A percentile compares a stretch with the other conserved stretches of the same genome.
Conservation (phyloP, 139 green algal genomes). For the Auxenochlorella pyrenoidosa region DNA sequence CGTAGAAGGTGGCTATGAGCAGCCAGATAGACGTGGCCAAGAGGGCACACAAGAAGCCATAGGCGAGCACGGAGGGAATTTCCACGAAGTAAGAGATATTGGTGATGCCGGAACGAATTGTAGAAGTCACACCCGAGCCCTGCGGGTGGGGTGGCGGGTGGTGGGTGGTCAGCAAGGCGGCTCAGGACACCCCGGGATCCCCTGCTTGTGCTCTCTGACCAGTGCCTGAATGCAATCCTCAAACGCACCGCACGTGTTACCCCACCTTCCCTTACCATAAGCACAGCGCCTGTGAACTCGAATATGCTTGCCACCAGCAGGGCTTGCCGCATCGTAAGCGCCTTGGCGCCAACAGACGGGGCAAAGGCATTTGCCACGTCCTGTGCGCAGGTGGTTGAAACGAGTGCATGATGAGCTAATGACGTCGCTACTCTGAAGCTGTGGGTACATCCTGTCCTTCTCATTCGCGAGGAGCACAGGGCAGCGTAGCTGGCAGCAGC, state of each 20-base stretch:
- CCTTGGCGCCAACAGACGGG: slow-evolving; percentile 43
- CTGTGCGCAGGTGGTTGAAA: neutral
- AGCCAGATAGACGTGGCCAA: slow-evolving; percentile 58
- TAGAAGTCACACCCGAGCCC: slow-evolving; percentile 54
- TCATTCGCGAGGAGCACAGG: too few relatives aligned
- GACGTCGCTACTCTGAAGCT: too few relatives aligned
- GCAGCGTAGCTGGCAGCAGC: too few relatives aligned
- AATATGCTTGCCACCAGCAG: slow-evolving; percentile 47
- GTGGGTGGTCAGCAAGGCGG: too few relatives aligned
- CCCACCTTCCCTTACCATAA: slow-evolving; percentile 18
- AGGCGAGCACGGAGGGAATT: slow-evolving; percentile 43
- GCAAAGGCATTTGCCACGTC: slow-evolving; percentile 54
- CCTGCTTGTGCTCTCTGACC: too few relatives aligned
- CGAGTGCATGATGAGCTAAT: too few relatives aligned
- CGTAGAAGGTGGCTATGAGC: slow-evolving; percentile 61
- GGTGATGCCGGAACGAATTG: slow-evolving; percentile 49
- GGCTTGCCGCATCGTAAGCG: slow-evolving; percentile 44
- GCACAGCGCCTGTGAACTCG: slow-evolving; percentile 46
- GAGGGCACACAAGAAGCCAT: slow-evolving; percentile 65
- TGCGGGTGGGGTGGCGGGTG: slow-evolving; percentile 11
- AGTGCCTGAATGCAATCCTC: too few relatives aligned
- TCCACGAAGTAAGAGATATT: slow-evolving; percentile 38
- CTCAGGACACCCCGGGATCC: too few relatives aligned
- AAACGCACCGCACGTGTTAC: too few relatives aligned
- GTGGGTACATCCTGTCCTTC: too few relatives aligned